Evolutionary conservation across 192 early-diverging fungal genomes (phyloP), one percentile per base, ranked within the genome.

Genomic region (Backusella parvicylindrica): DNA sequence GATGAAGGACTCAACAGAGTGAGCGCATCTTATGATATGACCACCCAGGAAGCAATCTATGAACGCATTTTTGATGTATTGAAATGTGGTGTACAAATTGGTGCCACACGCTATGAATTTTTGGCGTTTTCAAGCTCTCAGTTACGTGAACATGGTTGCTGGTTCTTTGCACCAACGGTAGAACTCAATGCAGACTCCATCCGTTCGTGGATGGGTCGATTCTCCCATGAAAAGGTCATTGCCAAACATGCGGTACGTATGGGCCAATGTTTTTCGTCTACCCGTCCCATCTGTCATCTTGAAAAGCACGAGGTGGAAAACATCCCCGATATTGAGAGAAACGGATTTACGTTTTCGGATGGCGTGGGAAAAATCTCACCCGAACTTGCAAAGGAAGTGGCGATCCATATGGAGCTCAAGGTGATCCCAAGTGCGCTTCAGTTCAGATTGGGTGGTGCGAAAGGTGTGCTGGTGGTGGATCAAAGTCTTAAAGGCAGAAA

Each of bases 181-280:
- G 77, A 78, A 3, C 72, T 89, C 3, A 84, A 79, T 11, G 85
- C 83, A 1, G 81, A 88, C 47, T 68, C 73, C 32, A 91, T 95
- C 47, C 83, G 86, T 3, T 31, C 56, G 0, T 89, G 90, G 87
- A 94, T 95, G 91, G 94, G 94, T 13, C 77, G 88, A 32, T 94
- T 95, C 64, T 84, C 81, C 0, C 77, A 79, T 26, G 90, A 91
- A 64, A 86, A 83, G 31, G 87, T 83, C 43, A 89, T 92, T 4
- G 92, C 92, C 8, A 90, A 91, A 50, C 85, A 89, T 68, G 91
- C 89, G 0, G 91, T 91, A 3, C 83, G 90, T 4, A 89, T 91
- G 82, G 90, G 91, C 0, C 94, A 94, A 67, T 91, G 90, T 71
- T 92, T 94, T 70, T 92, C 91, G 0, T 88, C 90, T 6, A 93